These are phyloP conservation scores for Casuarina glauca DNA, from an alignment of 306 rosid species.

Conservation along the genomic window DNA sequence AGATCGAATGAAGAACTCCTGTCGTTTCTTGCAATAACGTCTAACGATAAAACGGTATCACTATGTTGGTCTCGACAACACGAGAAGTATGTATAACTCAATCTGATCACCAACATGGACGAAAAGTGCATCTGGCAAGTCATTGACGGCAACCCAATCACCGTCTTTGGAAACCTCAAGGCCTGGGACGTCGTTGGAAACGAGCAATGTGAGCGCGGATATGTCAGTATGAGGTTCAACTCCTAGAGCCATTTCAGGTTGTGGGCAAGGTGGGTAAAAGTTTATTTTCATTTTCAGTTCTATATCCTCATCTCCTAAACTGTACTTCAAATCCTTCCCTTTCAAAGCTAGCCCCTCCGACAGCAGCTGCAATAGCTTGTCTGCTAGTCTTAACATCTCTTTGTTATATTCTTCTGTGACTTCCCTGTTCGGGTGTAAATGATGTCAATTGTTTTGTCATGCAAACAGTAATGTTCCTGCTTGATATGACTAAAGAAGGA, in stretches of 20 bases:
- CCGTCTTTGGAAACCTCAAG: conserved; percentile 57
- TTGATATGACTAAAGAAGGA: too few species aligned
- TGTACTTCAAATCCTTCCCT: conserved; percentile 32
- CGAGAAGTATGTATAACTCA: conserved; percentile 31
- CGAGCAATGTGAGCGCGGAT: conserved; percentile 58
- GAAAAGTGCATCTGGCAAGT: conserved; percentile 47
- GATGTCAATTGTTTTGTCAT: too few species aligned
- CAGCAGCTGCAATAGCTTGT: conserved; percentile 42
- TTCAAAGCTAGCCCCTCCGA: conserved; percentile 61
- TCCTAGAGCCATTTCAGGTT: conserved; percentile 63
- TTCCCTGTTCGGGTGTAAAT: conserved; percentile 29
- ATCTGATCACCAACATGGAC: conserved; percentile 67
- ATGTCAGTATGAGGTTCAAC: conserved; percentile 81
- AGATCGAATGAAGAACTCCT: too few species aligned
- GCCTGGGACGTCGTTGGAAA: conserved; percentile 60
- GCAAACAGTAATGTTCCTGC: too few species aligned
- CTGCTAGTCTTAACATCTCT: conserved; percentile 42
- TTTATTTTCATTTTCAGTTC: conserved; percentile 72
- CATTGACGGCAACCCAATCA: conserved; percentile 52
- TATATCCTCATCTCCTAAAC: conserved; percentile 46
- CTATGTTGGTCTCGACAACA: too few species aligned
- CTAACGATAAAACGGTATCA: too few species aligned
- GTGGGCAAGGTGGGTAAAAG: conserved; percentile 79
- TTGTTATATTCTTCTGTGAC: conserved; percentile 53
- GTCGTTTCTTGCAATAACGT: too few species aligned